Percentiles rank a stretch among this genome's conserved stretches.
These are phyloP conservation scores for Penicillium concentricum DNA, from an alignment of 2,329 filamentous ascomycete genomes.

Conservation along the genomic window DNA sequence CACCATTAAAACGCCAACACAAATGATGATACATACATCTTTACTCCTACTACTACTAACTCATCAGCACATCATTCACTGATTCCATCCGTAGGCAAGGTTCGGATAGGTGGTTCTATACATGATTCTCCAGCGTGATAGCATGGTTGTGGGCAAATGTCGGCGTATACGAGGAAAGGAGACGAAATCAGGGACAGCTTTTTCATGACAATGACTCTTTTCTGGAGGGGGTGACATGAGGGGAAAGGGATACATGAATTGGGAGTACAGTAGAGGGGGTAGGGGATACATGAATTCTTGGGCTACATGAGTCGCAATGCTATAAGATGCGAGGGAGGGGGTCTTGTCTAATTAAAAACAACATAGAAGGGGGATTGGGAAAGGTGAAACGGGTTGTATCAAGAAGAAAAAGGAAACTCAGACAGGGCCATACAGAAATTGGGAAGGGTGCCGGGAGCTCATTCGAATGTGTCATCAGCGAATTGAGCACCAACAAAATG, in stretches of 20 bases:
- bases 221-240: slow-evolving; percentile 22
- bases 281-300: slow-evolving; percentile 42
- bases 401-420: slow-evolving; percentile 12
- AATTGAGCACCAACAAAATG: slow-evolving; percentile 13
- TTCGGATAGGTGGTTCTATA: slow-evolving; percentile 11
- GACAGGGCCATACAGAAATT: slow-evolving; percentile 11
- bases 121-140: slow-evolving; percentile 8
- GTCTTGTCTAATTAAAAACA: slow-evolving; percentile 41
- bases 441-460: slow-evolving; percentile 10
- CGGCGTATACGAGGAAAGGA: slow-evolving; percentile 18
- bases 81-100: background rate
- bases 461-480: slow-evolving; percentile 21
- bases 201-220: slow-evolving; percentile 38
- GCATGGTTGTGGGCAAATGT: slow-evolving; percentile 5
- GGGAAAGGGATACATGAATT: slow-evolving; percentile 19
- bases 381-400: slow-evolving; percentile 24
- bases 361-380: slow-evolving; percentile 20
- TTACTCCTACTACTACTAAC: slow-evolving; percentile 5
- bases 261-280: slow-evolving; percentile 37
- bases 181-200: slow-evolving; percentile 20
- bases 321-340: slow-evolving; percentile 26
- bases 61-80: slow-evolving; percentile 3
- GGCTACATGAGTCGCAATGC: slow-evolving; percentile 32
- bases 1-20: background rate
- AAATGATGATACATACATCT: slow-evolving; percentile 5